Conservation (phyloP, 257 asterid species). For the Rauvolfia tetraphylla region DNA sequence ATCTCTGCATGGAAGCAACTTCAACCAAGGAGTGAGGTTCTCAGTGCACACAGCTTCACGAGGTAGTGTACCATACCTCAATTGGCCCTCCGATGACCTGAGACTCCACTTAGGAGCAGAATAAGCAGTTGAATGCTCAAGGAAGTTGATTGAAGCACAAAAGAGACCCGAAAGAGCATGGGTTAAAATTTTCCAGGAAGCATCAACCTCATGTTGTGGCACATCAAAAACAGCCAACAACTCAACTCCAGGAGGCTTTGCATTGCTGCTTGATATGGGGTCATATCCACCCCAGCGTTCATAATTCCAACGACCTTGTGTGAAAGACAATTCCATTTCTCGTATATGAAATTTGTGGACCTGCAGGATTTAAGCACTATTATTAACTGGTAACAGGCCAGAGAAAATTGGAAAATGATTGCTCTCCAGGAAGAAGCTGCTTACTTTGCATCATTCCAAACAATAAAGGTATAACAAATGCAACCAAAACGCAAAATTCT, state of each 20-base stretch:
- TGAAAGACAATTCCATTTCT: conserved; percentile 93
- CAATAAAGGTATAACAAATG: neutral
- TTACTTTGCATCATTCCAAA: neutral
- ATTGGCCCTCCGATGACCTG: conserved; percentile 50
- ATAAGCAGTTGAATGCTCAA: conserved; percentile 77
- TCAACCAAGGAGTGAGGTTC: conserved; percentile 98
- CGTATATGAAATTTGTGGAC: conserved; percentile 74
- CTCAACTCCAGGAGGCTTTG: conserved; percentile 99
- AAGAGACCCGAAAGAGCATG: conserved; percentile 98
- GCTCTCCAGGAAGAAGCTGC: conserved; percentile 1
- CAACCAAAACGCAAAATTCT: neutral
- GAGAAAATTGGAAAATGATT: neutral
- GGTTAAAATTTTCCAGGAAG: conserved; percentile 86
- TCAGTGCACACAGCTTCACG: conserved; percentile 99
- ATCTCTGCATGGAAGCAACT: conserved; percentile 97
- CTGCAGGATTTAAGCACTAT: conserved; percentile 39
- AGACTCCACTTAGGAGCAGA: conserved; percentile 83
- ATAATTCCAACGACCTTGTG: conserved; percentile 98
- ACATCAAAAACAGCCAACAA: conserved; percentile 97
- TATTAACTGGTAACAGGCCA: neutral
- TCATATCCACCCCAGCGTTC: conserved; percentile 96
- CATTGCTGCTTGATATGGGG: conserved; percentile 72
- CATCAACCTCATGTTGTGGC: conserved; percentile 66
- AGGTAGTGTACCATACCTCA: conserved; percentile 89
- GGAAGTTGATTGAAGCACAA: conserved; percentile 96